Conservation (phyloP, 768 basidiomycete genomes). For the Pisolithus sp. region DNA sequence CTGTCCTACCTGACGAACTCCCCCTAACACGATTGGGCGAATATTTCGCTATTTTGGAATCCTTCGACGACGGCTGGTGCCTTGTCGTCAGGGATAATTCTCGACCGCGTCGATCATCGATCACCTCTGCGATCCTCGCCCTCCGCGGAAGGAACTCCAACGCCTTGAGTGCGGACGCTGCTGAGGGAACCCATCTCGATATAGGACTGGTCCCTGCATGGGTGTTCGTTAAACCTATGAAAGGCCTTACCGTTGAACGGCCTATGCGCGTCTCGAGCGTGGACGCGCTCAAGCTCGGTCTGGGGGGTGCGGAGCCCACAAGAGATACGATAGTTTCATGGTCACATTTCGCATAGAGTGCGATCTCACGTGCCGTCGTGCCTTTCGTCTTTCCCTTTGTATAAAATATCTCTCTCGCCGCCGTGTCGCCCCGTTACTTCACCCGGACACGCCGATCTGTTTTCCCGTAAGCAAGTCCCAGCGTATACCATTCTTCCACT, state of each 20-base stretch:
- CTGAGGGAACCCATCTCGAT: slow-evolving; percentile 32
- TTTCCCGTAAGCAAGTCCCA: not conserved
- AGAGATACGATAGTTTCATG: slow-evolving; percentile 58
- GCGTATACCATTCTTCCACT: too few species aligned
- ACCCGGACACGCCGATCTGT: not conserved
- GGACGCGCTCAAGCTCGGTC: slow-evolving; percentile 45
- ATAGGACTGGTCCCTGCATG: slow-evolving; percentile 71
- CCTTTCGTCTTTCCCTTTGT: not conserved
- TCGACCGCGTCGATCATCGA: slow-evolving; percentile 36
- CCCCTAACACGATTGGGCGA: slow-evolving; percentile 49
- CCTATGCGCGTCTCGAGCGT: slow-evolving; percentile 55
- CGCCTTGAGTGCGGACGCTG: slow-evolving; percentile 43
- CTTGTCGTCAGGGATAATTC: slow-evolving; percentile 51
- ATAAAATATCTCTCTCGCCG: not conserved
- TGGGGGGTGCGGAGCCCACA: slow-evolving; percentile 16
- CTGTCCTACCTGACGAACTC: slow-evolving; percentile 72
- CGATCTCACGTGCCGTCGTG: not conserved
- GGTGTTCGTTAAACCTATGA: slow-evolving; percentile 63
- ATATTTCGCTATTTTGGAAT: slow-evolving; percentile 52
- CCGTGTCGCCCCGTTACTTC: not conserved
- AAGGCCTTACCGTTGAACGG: slow-evolving; percentile 53
- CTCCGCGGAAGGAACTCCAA: slow-evolving; percentile 5
- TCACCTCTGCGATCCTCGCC: slow-evolving; percentile 20
- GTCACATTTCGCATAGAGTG: slow-evolving; percentile 49
- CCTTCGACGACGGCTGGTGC: slow-evolving; percentile 79